These are phyloP conservation scores for Nigrospora oryzae DNA, from an alignment of 2,329 filamentous ascomycete species.

Conservation along the genomic window DNA sequence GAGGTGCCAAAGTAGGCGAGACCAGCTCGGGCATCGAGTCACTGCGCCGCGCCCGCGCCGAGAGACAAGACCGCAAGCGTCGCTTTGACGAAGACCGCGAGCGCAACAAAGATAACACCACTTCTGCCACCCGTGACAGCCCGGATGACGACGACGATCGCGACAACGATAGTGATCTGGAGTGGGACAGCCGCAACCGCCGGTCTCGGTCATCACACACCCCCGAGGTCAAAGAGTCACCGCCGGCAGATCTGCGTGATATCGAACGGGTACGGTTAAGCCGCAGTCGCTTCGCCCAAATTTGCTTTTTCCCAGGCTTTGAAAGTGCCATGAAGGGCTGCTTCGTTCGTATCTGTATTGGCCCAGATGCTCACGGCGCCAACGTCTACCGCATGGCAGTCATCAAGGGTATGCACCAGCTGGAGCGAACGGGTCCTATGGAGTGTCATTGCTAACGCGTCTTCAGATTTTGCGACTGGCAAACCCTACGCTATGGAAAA, in stretches of 20 bases:
- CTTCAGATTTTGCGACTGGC: slow-evolving; percentile 64
- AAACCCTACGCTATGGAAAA: slow-evolving; percentile 77
- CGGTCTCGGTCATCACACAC: slow-evolving; percentile 35
- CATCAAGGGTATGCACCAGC: slow-evolving; percentile 61
- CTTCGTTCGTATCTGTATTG: slow-evolving; percentile 78
- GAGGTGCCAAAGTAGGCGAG: slow-evolving; percentile 59
- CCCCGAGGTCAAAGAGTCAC: slow-evolving; percentile 55
- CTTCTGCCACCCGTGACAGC: slow-evolving; percentile 28
- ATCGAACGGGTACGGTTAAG: slow-evolving; percentile 78
- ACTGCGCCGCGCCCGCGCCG: slow-evolving; percentile 51
- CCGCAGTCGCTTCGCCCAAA: slow-evolving; percentile 76
- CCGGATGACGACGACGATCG: slow-evolving; percentile 51
- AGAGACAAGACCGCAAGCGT: slow-evolving; percentile 56
- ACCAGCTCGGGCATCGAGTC: slow-evolving; percentile 66
- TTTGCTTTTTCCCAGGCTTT: slow-evolving; percentile 91
- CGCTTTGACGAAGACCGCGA: slow-evolving; percentile 54
- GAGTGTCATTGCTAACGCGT: slow-evolving; percentile 12
- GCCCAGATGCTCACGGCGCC: slow-evolving; percentile 62
- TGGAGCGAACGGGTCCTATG: neutral
- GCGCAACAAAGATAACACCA: slow-evolving; percentile 42
- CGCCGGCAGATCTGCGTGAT: slow-evolving; percentile 67
- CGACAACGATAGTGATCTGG: slow-evolving; percentile 78
- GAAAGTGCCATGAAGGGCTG: slow-evolving; percentile 74
- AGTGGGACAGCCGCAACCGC: slow-evolving; percentile 51
- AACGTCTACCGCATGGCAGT: slow-evolving; percentile 81